phyloP scores from a whole-genome alignment of 345 rosid genomes.

The Eucalyptus curtisii region DNA sequence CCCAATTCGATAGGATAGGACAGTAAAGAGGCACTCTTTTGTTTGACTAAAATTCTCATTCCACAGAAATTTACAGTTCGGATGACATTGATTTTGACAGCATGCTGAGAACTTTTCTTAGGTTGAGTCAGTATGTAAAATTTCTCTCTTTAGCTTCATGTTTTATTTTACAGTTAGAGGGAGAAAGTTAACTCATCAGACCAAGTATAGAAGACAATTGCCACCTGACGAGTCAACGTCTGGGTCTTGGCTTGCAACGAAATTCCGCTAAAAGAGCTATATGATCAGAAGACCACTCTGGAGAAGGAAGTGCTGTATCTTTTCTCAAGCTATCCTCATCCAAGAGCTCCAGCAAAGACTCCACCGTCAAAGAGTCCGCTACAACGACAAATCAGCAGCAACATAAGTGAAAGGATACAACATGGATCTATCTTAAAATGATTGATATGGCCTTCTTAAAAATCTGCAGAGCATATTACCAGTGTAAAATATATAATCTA shows the following conservation, averaged over 20 bases:
- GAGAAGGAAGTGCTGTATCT: conserved; percentile 99
- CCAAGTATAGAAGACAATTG: background rate
- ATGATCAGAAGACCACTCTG: conserved; percentile 99
- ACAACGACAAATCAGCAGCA: background rate
- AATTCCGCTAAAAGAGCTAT: conserved; percentile 93
- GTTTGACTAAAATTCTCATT: background rate
- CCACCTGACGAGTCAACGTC: conserved; percentile 56
- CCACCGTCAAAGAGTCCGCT: conserved; percentile 91
- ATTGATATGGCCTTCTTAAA: background rate
- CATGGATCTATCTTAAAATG: background rate
- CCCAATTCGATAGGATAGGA: background rate
- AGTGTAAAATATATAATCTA: conserved; percentile 93
- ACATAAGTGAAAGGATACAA: background rate
- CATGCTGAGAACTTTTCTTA: background rate
- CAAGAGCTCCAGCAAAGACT: conserved; percentile 92
- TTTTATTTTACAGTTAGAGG: background rate
- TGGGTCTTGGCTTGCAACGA: conserved; percentile 81
- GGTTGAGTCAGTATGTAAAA: background rate
- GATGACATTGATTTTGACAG: background rate
- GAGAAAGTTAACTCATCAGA: background rate
- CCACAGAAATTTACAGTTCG: background rate
- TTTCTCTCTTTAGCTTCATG: background rate
- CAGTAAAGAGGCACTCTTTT: background rate
- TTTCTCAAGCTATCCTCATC: conserved; percentile 97
- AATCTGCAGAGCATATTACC: conserved; percentile 21